These are phyloP conservation scores for Paraurostyla sp. DNA, from an alignment of 73 alveolate species.

Conservation along the genomic window DNA sequence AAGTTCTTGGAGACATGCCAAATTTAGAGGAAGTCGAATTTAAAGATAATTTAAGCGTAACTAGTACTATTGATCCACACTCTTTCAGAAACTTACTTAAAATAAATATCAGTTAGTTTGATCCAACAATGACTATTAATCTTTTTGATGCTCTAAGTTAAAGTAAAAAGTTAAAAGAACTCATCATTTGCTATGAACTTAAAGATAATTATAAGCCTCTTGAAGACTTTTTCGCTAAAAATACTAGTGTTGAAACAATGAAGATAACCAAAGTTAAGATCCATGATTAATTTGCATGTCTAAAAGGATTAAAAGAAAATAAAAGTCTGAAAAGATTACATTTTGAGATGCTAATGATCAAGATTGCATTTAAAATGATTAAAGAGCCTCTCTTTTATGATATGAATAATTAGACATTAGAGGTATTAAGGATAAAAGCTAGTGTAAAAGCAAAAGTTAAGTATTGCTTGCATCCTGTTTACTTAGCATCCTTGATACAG, in stretches of 20 bases:
- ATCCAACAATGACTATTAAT: background rate
- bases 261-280: background rate
- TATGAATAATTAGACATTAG: background rate
- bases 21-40: no score
- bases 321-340: background rate
- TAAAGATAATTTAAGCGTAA: no score
- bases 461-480: background rate
- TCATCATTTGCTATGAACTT: background rate
- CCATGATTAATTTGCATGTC: background rate
- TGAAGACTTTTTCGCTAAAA: background rate
- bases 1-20: no score
- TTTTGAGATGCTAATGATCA: background rate
- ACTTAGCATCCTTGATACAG: background rate
- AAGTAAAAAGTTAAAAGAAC: background rate
- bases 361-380: background rate
- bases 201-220: background rate
- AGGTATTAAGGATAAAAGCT: conserved; percentile 9
- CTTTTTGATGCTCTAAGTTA: background rate
- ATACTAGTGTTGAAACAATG: background rate
- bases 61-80: background rate
- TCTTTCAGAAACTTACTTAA: background rate
- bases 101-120: background rate
- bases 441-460: conserved; percentile 9
- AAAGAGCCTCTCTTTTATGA: background rate
- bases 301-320: background rate